These are phyloP conservation scores for Pseudogymnoascus verrucosus DNA, from an alignment of 2,329 filamentous ascomycete species.

Conservation along the genomic window DNA sequence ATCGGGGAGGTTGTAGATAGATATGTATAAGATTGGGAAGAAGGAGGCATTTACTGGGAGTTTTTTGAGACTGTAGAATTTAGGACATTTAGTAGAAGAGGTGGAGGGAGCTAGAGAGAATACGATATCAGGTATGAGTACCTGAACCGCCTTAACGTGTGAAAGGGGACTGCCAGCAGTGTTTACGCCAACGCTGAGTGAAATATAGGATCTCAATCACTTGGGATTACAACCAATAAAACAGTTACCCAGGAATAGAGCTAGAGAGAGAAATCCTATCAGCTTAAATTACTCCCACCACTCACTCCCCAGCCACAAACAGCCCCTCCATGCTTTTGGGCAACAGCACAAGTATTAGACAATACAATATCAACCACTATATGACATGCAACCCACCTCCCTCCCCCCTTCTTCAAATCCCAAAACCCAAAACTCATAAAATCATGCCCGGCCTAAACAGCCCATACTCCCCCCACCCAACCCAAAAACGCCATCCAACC, in stretches of 20 bases:
- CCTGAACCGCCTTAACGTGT: background rate
- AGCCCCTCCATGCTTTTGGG: background rate
- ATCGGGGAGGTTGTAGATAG: no score
- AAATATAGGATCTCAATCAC: background rate
- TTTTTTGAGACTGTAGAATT: background rate
- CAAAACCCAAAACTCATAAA: background rate
- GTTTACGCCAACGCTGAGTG: no score
- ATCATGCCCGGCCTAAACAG: background rate
- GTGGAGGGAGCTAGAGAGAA: background rate
- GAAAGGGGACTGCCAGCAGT: background rate
- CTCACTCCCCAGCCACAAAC: background rate
- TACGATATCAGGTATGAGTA: background rate
- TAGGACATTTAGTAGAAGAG: background rate
- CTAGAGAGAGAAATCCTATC: background rate
- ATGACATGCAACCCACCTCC: background rate
- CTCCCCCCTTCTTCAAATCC: no score
- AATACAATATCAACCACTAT: background rate
- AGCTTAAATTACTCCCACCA: background rate
- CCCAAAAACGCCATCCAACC: background rate
- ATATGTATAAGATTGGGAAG: background rate
- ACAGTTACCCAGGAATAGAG: background rate
- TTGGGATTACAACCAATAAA: background rate
- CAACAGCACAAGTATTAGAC: background rate
- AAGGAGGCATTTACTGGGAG: background rate
- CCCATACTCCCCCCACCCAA: no score